Evolutionary conservation across 306 rosid genomes (phyloP).

Genomic region (Acmispon strigosus): DNA sequence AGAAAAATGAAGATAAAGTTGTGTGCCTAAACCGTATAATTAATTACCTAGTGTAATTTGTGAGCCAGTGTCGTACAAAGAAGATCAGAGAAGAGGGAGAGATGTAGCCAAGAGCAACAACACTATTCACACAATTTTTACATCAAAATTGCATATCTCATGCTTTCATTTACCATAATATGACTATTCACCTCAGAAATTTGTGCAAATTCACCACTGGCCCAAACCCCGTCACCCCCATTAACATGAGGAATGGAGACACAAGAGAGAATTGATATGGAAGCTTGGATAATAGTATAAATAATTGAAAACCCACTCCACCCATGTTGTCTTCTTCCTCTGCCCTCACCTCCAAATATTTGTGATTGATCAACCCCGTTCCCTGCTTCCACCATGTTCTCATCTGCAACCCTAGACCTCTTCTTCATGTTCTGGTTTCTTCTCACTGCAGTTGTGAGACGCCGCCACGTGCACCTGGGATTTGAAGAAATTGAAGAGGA

Average conservation of each 20-base stretch:
- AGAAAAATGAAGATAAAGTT: neutral
- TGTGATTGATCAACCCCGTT: too few relatives aligned
- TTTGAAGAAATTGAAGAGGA: neutral
- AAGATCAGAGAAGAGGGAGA: neutral
- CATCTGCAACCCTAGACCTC: conserved; percentile 76
- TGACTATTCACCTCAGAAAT: conserved; percentile 65
- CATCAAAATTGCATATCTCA: conserved; percentile 89
- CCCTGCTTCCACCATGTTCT: conserved; percentile 58
- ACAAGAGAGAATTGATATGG: conserved; percentile 64
- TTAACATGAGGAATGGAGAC: conserved; percentile 49
- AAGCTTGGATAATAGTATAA: conserved; percentile 46
- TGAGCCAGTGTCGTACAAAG: neutral
- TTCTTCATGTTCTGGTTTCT: conserved; percentile 51
- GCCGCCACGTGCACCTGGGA: conserved; percentile 15
- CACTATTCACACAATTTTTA: conserved; percentile 13
- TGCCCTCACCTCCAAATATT: conserved; percentile 5
- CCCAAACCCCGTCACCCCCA: conserved; percentile 69
- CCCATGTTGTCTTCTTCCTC: conserved; percentile 24
- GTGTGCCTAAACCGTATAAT: neutral
- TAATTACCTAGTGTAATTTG: neutral
- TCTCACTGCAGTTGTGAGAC: too few relatives aligned
- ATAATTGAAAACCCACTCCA: conserved; percentile 52
- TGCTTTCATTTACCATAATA: conserved; percentile 77
- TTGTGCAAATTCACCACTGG: conserved; percentile 47
- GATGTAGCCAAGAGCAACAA: neutral